Evolutionary conservation across 202 grass and related monocot genomes (phyloP), one percentile per base, ranked within the genome.

Genomic region (Panicum virgatum): DNA sequence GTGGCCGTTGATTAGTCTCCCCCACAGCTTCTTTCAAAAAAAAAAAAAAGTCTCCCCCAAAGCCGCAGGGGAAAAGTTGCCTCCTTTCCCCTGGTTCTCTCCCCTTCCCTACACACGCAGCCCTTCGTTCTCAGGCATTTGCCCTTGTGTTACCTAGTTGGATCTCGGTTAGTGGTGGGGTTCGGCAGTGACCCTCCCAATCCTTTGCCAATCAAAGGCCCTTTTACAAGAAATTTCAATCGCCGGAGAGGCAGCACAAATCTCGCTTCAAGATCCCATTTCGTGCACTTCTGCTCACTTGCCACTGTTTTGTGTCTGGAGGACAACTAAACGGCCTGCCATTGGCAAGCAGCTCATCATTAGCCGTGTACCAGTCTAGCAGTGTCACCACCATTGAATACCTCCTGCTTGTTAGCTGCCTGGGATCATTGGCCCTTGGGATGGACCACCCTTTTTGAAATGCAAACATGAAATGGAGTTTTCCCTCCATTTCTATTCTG

Each of bases 171-270:
- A 79, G 48, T 83, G 69, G 50, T 91, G 79, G 79, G 84, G 83
- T n/a, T 73, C 32, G 68, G 74, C 66, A 89, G 43, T 69, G 88
- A 75, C 62, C 75, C 64, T 84, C 86, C 56, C 74, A 86, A 86
- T 89, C 79, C 73, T 90, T 83, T 79, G 14, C 44, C 76, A 62
- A 62, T 68, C 75, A 74, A 83, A 74, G 44, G 75, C 50, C 60
- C 76, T 86, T 90, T 83, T 73, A 43, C 43, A 0, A 62, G 74
- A 79, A 90, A 90, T 90, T 90, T 69, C 83, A 86, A 20, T 63
- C 51, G 59, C 36, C 26, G 22, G 50, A 90, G 86, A 86, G 72
- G 67, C 87, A 61, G 36, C 32, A 81, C 58, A 42, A 20, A 44
- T 75, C 73, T 83, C 67, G 52, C 79, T 44, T 86, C 74, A 74